Conservation (phyloP, 306 rosid genomes). For the Benincasa hispida region DNA sequence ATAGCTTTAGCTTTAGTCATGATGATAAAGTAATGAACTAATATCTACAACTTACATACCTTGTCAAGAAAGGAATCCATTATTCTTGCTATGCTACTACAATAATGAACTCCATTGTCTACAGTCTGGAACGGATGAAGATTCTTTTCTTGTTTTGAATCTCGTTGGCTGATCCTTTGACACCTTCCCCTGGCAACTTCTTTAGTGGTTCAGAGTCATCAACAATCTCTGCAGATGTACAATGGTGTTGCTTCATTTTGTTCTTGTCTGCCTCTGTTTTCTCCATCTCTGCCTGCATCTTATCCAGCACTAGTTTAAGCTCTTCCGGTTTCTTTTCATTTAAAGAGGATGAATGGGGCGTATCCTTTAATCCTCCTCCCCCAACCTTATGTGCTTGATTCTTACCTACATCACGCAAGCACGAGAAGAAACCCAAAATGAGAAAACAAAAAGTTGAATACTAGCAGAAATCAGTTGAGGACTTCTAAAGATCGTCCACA, state of each 20-base stretch:
- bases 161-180: slow-evolving; percentile 19
- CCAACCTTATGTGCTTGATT: slow-evolving; percentile 24
- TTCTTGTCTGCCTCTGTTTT: slow-evolving; percentile 21
- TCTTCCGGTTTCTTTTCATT: slow-evolving; percentile 22
- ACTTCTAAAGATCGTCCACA: neutral
- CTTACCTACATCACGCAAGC: slow-evolving; percentile 33
- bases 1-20: neutral
- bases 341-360: slow-evolving; percentile 16
- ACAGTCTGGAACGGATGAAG: slow-evolving; percentile 62
- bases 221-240: slow-evolving; percentile 22
- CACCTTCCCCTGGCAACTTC: slow-evolving; percentile 24
- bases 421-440: neutral
- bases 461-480: neutral
- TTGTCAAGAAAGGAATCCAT: neutral
- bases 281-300: slow-evolving; percentile 28
- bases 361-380: slow-evolving; percentile 27
- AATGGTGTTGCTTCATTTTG: slow-evolving; percentile 22
- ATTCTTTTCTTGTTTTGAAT: slow-evolving; percentile 32
- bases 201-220: slow-evolving; percentile 23
- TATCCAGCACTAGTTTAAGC: slow-evolving; percentile 29
- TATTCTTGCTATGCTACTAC: neutral
- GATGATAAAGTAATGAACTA: neutral
- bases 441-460: neutral
- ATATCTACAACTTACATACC: neutral
- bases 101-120: slow-evolving; percentile 8